Evolutionary conservation across 306 rosid species (phyloP).

Genomic region (Castanea crenata): DNA sequence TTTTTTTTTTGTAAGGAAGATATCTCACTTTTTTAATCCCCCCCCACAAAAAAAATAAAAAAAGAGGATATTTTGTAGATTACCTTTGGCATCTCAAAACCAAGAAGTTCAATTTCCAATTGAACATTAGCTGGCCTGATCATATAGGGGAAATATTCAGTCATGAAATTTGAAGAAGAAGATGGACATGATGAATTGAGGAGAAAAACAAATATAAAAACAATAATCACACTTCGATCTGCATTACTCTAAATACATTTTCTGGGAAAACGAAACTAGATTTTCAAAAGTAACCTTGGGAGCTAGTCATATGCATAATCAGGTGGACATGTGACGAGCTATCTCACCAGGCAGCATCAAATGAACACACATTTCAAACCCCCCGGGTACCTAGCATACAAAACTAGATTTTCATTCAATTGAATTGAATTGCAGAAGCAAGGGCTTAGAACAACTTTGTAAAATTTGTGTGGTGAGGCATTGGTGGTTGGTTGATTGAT

Average conservation of each 20-base stretch:
- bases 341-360: conserved; percentile 95
- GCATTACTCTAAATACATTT: conserved; percentile 9
- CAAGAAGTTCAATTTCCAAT: conserved; percentile 98
- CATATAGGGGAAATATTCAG: conserved; percentile 19
- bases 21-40: too few species aligned
- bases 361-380: conserved; percentile 92
- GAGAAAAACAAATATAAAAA: background rate
- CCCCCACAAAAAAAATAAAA: background rate
- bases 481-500: conserved; percentile 1
- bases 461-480: background rate
- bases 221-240: conserved; percentile 5
- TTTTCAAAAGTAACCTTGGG: conserved; percentile 51
- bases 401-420: background rate
- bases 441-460: background rate
- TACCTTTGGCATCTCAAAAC: conserved; percentile 94
- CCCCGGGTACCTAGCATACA: conserved; percentile 74
- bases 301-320: conserved; percentile 97
- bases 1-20: too few species aligned
- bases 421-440: conserved; percentile 1
- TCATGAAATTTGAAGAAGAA: conserved; percentile 20
- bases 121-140: conserved; percentile 74
- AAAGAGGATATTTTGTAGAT: conserved; percentile 12
- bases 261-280: conserved; percentile 17
- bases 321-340: conserved; percentile 89
- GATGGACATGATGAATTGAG: background rate